Percentiles rank a stretch among this genome's conserved stretches.
These are phyloP conservation scores for Crepidotus variabilis DNA, from an alignment of 768 basidiomycete species.

Conservation along the genomic window DNA sequence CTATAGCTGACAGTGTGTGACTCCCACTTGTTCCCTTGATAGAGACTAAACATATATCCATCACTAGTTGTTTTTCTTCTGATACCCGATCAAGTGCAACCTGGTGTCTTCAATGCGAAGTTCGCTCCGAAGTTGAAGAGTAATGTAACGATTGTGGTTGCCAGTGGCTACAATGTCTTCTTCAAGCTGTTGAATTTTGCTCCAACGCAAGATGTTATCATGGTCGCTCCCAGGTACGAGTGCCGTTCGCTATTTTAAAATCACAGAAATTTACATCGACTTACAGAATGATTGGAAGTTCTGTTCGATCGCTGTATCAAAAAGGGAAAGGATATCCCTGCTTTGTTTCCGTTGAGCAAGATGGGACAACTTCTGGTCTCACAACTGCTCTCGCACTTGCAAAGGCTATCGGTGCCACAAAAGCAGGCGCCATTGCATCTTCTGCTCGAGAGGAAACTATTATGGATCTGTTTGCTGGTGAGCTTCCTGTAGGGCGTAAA, in stretches of 20 bases:
- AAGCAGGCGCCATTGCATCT: conserved; percentile 59
- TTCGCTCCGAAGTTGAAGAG: conserved; percentile 48
- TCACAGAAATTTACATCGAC: background rate
- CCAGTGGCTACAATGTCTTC: conserved; percentile 65
- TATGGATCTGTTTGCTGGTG: conserved; percentile 59
- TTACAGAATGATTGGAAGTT: conserved; percentile 61
- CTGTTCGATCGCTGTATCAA: conserved; percentile 56
- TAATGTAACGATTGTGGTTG: conserved; percentile 48
- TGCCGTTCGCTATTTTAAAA: background rate
- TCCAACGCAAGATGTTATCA: conserved; percentile 53
- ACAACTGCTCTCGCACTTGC: conserved; percentile 48
- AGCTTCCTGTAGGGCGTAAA: background rate
- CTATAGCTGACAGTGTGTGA: conserved; percentile 47
- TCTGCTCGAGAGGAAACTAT: conserved; percentile 60
- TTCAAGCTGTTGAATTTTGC: conserved; percentile 54
- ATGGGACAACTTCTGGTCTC: conserved; percentile 48
- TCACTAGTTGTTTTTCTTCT: conserved; percentile 52
- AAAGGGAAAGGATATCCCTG: conserved; percentile 63
- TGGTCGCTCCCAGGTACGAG: conserved; percentile 59
- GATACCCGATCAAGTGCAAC: conserved; percentile 63
- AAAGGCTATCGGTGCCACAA: conserved; percentile 57
- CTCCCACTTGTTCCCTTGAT: background rate
- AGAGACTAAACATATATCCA: background rate
- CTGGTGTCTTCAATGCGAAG: conserved; percentile 54
- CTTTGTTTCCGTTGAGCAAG: conserved; percentile 62